Evolutionary conservation across 2,329 filamentous ascomycete species (phyloP).

Genomic region (Exophiala viscosa): DNA sequence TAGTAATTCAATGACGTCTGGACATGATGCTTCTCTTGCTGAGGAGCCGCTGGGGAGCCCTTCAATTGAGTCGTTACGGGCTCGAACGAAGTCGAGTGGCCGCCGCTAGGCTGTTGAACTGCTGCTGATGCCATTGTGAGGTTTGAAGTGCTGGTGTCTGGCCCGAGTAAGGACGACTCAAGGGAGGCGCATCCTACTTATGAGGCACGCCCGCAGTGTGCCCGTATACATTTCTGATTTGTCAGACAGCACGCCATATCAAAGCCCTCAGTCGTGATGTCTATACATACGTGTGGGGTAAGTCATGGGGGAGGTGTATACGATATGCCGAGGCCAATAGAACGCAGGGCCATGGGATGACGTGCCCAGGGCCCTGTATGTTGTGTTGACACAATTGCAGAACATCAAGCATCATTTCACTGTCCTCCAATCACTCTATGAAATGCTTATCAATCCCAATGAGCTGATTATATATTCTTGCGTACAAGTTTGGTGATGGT

Average conservation of each 20-base stretch:
- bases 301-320: constrained; percentile 5
- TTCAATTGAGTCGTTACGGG: constrained; percentile 20
- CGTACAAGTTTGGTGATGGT: constrained; percentile 57
- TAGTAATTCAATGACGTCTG: constrained; percentile 29
- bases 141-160: constrained; percentile 2
- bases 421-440: constrained; percentile 5
- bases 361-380: constrained; percentile 9
- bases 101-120: constrained; percentile 24
- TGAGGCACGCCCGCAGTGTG: background rate
- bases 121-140: constrained; percentile 27
- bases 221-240: constrained; percentile 20
- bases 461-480: constrained; percentile 23
- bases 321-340: constrained; percentile 14
- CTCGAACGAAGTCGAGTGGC: constrained; percentile 28
- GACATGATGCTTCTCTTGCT: constrained; percentile 27
- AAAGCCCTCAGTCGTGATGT: constrained; percentile 16
- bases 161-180: background rate
- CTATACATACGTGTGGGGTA: constrained; percentile 21
- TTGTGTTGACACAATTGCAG: constrained; percentile 3
- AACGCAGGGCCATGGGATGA: constrained; percentile 8
- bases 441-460: constrained; percentile 24
- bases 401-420: constrained; percentile 1
- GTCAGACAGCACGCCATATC: constrained; percentile 29
- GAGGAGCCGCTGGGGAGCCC: background rate
- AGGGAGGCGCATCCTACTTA: constrained; percentile 13